Evolutionary conservation across 768 basidiomycete species (phyloP), one percentile per base, ranked within the genome.

Genomic region (Amanita thiersii): DNA sequence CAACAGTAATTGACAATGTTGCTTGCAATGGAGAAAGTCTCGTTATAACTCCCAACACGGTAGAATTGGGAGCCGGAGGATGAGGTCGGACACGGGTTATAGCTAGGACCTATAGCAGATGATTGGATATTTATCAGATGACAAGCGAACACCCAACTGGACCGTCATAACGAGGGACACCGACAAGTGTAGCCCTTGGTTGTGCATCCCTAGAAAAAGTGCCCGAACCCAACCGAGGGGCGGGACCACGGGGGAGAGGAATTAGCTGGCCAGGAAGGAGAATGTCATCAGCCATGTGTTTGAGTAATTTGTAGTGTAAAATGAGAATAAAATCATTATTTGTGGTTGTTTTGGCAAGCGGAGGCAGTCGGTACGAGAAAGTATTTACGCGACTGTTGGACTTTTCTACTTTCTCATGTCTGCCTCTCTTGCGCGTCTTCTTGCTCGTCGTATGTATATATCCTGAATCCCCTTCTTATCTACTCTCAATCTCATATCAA

Each of bases 1-100:
- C 89, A 5, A 90, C 83, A 17, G 80, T 75, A 49, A 96, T 90
- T 2, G 86, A 80, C 14, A 96, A 61, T 40, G 79, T 69, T 1
- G 91, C 92, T 58, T 93, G 88, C 45, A 78, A 59, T 1, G 91
- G 88, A 0, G 87, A 87, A 35, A 94, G 66, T 9, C 91, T 81
- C 4, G 82, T 85, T 21, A 96, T 73, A 20, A 77, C 77, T 19
- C 91, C 92, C 26, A 93, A 73, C 19, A 93, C 76, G 29, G 86
- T 60, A n/a, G 86, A 79, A 50, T 79, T 79, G 24, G 82, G 72
- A 10, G 73, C 62, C 0, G 89, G 89, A 1, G 86, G 83, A 56
- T 77, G 81, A 0, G 85, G 77, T 35, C 85, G 77, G 1, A 77
- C 61, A 33, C 77, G 79, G 42, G 73, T 67, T 47, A 88, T 81